Conservation (phyloP, 2,329 filamentous ascomycete genomes). For the Tolypocladium ovalisporum region DNA sequence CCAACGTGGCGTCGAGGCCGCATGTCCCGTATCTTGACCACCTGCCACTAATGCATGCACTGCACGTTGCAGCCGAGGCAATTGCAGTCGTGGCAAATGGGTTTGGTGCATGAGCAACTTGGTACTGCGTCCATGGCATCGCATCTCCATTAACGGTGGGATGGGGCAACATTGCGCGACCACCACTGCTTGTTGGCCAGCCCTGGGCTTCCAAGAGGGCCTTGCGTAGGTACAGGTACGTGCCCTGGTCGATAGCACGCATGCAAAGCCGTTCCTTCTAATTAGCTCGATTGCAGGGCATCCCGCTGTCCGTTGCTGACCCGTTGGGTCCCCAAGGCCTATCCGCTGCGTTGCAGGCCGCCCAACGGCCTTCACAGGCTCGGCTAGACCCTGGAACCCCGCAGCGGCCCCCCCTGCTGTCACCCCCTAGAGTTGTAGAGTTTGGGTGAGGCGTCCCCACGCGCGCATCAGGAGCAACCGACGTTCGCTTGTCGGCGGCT, state of each 20-base stretch:
- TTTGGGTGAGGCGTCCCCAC: background rate
- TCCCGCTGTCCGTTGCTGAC: too few relatives aligned
- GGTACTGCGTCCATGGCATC: background rate
- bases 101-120: background rate
- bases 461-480: background rate
- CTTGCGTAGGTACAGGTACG: too few relatives aligned
- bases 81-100: background rate
- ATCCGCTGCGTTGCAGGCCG: too few relatives aligned
- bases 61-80: background rate
- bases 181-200: too few relatives aligned
- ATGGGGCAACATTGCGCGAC: background rate
- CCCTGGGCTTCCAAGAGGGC: too few relatives aligned
- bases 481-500: background rate
- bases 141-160: background rate
- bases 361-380: background rate
- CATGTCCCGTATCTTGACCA: background rate
- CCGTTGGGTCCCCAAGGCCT: too few relatives aligned
- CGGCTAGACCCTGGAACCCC: background rate
- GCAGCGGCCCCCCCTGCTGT: background rate
- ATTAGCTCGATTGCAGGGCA: background rate
- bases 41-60: background rate
- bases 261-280: background rate
- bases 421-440: background rate
- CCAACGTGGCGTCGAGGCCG: background rate
- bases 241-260: background rate